Conservation (phyloP, 169 alveolate species). For the Toxoplasma gondii region DNA sequence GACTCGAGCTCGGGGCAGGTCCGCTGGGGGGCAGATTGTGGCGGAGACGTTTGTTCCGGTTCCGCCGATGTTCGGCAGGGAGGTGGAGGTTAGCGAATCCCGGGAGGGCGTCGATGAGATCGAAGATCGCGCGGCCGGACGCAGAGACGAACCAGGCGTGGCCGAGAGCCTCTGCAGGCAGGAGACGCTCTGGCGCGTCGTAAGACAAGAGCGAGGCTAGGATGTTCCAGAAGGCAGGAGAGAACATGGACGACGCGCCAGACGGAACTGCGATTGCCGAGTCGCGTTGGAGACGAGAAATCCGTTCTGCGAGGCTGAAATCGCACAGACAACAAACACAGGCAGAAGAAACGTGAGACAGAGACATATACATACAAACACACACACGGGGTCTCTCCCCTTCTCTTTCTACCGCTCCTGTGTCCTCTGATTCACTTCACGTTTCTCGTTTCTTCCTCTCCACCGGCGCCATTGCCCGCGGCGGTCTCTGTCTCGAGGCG, state of each 20-base stretch:
- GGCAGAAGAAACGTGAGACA: background rate
- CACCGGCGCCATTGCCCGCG: no score
- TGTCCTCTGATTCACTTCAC: background rate
- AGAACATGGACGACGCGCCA: background rate
- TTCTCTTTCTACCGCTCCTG: background rate
- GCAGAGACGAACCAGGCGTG: slow-evolving; percentile 47
- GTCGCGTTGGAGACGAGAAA: background rate
- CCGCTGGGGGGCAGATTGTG: slow-evolving; percentile 43
- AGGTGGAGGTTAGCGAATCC: slow-evolving; percentile 39
- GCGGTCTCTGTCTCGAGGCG: no score
- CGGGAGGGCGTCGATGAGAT: slow-evolving; percentile 36
- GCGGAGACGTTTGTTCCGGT: slow-evolving; percentile 40
- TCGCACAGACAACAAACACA: background rate
- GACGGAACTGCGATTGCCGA: background rate
- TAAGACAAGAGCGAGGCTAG: slow-evolving; percentile 47
- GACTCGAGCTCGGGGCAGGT: background rate
- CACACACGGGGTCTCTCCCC: background rate
- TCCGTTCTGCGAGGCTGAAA: background rate
- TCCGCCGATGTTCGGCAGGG: slow-evolving; percentile 32
- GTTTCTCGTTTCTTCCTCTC: no score
- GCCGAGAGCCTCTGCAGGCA: slow-evolving; percentile 60
- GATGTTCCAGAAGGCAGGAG: slow-evolving; percentile 39
- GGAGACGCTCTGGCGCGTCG: slow-evolving; percentile 45
- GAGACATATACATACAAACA: background rate
- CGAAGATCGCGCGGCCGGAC: slow-evolving; percentile 21